Conservation (phyloP, 2,329 filamentous ascomycete species). For the Pseudocercospora ulei region DNA sequence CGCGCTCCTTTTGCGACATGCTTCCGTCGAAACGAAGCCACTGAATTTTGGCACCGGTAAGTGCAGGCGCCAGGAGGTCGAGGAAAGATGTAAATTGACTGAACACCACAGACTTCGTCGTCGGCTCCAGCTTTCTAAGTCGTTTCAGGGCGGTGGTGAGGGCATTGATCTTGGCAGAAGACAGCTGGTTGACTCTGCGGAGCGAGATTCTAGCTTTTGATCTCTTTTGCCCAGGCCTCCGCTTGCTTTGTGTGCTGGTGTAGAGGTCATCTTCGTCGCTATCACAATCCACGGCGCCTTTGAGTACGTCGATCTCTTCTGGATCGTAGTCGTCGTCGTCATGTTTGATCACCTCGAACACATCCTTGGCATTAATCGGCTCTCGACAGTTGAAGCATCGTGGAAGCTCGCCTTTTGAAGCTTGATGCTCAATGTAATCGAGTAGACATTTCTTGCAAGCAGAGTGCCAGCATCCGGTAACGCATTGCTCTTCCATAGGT, state of each 20-base stretch:
- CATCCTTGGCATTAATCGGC: conserved; percentile 66
- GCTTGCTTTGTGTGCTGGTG: conserved; percentile 32
- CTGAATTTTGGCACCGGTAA: conserved; percentile 60
- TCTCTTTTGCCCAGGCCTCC: conserved; percentile 8
- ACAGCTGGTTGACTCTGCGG: conserved; percentile 54
- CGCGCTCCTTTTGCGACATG: conserved; percentile 76
- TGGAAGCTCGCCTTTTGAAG: conserved; percentile 62
- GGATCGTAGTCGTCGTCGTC: conserved; percentile 42
- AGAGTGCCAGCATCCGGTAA: conserved; percentile 95
- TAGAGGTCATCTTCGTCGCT: conserved; percentile 34
- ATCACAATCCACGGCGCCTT: conserved; percentile 18
- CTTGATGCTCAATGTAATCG: conserved; percentile 80
- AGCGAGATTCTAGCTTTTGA: conserved; percentile 45
- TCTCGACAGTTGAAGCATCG: conserved; percentile 87
- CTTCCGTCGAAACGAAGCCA: conserved; percentile 85
- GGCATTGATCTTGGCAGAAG: conserved; percentile 79
- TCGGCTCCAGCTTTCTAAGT: conserved; percentile 55
- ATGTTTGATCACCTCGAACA: conserved; percentile 85
- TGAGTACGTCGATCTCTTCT: conserved; percentile 19
- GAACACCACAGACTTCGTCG: conserved; percentile 76
- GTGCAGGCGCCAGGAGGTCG: conserved; percentile 74
- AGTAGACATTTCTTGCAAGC: conserved; percentile 91
- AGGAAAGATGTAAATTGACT: conserved; percentile 97
- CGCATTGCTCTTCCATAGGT: conserved; percentile 86
- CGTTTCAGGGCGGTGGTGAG: conserved; percentile 65